Evolutionary conservation across 352 stramenopile genomes (phyloP).

Genomic region (Elongisporangium undulatum): DNA sequence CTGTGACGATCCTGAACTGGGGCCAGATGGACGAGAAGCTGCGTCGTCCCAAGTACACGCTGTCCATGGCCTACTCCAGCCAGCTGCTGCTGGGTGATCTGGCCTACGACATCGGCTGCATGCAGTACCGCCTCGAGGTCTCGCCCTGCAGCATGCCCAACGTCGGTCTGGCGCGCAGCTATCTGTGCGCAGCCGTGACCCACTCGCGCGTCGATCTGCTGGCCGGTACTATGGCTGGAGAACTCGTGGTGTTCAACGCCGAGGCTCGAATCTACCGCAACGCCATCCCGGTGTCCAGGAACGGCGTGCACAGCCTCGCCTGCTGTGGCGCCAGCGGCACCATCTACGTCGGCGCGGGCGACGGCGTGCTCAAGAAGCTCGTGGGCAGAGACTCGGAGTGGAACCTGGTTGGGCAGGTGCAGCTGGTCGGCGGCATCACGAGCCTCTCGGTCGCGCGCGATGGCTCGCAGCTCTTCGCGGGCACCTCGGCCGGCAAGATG

Average conservation of each 20-base stretch:
- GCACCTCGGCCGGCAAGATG: conserved; percentile 73
- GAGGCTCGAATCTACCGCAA: conserved; percentile 62
- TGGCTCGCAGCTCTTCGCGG: conserved; percentile 51
- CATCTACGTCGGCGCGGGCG: conserved; percentile 80
- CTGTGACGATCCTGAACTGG: conserved; percentile 70
- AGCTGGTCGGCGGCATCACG: conserved; percentile 75
- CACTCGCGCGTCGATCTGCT: conserved; percentile 49
- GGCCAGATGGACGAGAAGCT: conserved; percentile 62
- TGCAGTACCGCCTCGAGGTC: conserved; percentile 80
- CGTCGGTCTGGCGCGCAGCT: conserved; percentile 61
- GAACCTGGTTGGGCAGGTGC: conserved; percentile 78
- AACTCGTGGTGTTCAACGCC: conserved; percentile 86
- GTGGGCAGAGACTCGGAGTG: conserved; percentile 73
- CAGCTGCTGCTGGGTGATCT: conserved; percentile 58
- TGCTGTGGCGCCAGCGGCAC: conserved; percentile 52
- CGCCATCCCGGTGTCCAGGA: conserved; percentile 51
- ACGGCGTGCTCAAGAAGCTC: conserved; percentile 86
- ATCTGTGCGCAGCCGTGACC: conserved; percentile 62
- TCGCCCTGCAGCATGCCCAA: conserved; percentile 64
- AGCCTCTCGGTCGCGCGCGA: conserved; percentile 64
- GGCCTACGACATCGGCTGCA: conserved; percentile 67
- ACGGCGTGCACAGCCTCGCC: conserved; percentile 73
- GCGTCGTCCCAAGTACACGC: conserved; percentile 57
- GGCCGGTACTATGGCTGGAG: conserved; percentile 58
- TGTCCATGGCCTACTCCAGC: conserved; percentile 64